Conservation (phyloP, 139 green algal species). For the Edaphochlamys debaryana region DNA sequence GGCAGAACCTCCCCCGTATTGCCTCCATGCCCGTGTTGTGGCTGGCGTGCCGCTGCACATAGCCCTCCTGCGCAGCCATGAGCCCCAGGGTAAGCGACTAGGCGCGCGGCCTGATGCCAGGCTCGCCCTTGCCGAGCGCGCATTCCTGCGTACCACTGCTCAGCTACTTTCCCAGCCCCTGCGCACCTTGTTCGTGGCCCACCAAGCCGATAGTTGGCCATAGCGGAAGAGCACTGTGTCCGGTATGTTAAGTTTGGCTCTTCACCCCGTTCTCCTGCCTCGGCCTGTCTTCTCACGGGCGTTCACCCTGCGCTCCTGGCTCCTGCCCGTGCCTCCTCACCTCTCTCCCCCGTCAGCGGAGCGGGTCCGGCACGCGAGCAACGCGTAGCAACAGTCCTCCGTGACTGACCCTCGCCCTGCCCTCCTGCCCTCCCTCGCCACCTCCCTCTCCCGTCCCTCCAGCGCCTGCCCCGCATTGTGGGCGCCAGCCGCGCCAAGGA, state of each 20-base stretch:
- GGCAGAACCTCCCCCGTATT: constrained; percentile 55
- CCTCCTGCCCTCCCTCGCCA: too few relatives aligned
- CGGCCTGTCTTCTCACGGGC: too few relatives aligned
- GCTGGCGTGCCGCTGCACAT: constrained; percentile 57
- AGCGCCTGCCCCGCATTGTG: constrained; percentile 84
- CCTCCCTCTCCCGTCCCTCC: constrained; percentile 9
- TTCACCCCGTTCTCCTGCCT: constrained; percentile 74
- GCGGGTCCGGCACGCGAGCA: too few relatives aligned
- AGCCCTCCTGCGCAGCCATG: constrained; percentile 66
- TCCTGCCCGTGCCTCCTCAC: too few relatives aligned
- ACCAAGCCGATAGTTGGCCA: constrained; percentile 64
- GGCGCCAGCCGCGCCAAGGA: constrained; percentile 79
- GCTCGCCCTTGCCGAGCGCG: too few relatives aligned
- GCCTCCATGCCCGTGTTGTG: constrained; percentile 51
- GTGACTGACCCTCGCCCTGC: too few relatives aligned
- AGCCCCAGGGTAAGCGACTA: too few relatives aligned
- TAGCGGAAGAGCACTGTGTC: constrained; percentile 67
- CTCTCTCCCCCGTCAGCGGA: too few relatives aligned
- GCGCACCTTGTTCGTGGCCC: constrained; percentile 61
- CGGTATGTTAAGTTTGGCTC: constrained; percentile 65
- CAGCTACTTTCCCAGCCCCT: too few relatives aligned
- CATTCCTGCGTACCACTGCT: constrained; percentile 44
- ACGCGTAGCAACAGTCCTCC: too few relatives aligned
- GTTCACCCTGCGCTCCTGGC: too few relatives aligned
- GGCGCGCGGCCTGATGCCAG: too few relatives aligned